Percentiles rank a stretch among this genome's conserved stretches.
Evolutionary conservation across 2,329 filamentous ascomycete species (phyloP).

Genomic region (Claviceps maximensis): DNA sequence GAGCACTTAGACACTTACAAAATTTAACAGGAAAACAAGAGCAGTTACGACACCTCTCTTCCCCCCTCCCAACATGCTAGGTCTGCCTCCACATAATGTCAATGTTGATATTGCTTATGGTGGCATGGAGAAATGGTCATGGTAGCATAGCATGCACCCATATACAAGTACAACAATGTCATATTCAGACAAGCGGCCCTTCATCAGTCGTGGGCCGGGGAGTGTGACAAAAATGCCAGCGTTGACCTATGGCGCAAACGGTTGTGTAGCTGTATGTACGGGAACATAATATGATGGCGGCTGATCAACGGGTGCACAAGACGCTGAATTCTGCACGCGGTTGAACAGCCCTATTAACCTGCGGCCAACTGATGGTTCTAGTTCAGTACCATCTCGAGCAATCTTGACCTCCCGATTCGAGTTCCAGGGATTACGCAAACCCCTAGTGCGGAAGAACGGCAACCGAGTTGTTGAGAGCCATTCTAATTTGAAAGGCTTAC

Average conservation of each 20-base stretch:
- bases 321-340: slow-evolving; percentile 29
- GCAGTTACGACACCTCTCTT: too few species aligned
- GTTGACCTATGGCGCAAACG: slow-evolving; percentile 17
- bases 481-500: slow-evolving; percentile 80
- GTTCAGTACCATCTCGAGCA: slow-evolving; percentile 82
- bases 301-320: slow-evolving; percentile 17
- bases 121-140: neutral
- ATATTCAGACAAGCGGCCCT: neutral
- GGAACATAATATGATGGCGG: slow-evolving; percentile 22
- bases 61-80: too few species aligned
- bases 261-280: slow-evolving; percentile 24
- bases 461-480: slow-evolving; percentile 77
- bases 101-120: neutral
- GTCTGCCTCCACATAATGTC: too few species aligned
- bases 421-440: slow-evolving; percentile 87
- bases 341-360: slow-evolving; percentile 71
- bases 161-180: neutral
- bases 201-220: neutral
- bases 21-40: too few species aligned
- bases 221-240: neutral
- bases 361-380: slow-evolving; percentile 71
- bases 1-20: too few species aligned
- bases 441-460: slow-evolving; percentile 79
- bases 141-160: neutral
- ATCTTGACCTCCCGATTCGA: slow-evolving; percentile 93